Evolutionary conservation across 1,139 yeast species (phyloP).

Genomic region (Geotrichum histeridarum): DNA sequence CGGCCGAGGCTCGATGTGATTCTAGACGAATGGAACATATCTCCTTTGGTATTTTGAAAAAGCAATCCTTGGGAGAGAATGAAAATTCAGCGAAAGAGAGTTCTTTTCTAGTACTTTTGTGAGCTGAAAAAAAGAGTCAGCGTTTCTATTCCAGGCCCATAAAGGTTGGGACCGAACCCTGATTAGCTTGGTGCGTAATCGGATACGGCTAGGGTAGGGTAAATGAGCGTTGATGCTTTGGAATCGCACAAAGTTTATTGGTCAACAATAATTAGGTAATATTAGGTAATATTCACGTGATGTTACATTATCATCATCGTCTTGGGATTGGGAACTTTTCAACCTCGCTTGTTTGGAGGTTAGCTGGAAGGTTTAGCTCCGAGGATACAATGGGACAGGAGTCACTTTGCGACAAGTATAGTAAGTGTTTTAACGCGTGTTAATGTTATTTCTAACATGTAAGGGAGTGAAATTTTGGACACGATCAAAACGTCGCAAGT

Average conservation of each 20-base stretch:
- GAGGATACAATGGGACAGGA: not conserved
- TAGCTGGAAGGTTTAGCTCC: not conserved
- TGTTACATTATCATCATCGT: too few relatives aligned
- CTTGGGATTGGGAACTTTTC: too few relatives aligned
- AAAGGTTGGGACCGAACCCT: not conserved
- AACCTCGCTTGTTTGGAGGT: too few relatives aligned
- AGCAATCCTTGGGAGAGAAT: not conserved
- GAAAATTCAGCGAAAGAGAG: not conserved
- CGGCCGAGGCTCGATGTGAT: constrained; percentile 16
- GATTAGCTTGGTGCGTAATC: too few relatives aligned
- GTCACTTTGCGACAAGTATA: constrained; percentile 2
- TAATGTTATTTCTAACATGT: not conserved
- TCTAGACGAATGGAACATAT: not conserved
- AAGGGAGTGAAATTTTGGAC: constrained; percentile 20
- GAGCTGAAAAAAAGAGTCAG: constrained; percentile 5
- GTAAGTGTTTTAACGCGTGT: not conserved
- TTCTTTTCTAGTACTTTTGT: not conserved
- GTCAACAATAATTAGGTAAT: too few relatives aligned
- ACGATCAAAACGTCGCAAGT: constrained; percentile 51
- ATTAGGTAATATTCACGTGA: too few relatives aligned
- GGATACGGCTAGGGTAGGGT: too few relatives aligned
- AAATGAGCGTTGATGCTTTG: too few relatives aligned
- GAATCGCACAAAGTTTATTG: too few relatives aligned
- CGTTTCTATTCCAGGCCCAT: not conserved
- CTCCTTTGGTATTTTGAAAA: not conserved